Evolutionary conservation across 2,329 filamentous ascomycete genomes (phyloP), one percentile per base, ranked within the genome.

Genomic region (Nothophoma quercina): DNA sequence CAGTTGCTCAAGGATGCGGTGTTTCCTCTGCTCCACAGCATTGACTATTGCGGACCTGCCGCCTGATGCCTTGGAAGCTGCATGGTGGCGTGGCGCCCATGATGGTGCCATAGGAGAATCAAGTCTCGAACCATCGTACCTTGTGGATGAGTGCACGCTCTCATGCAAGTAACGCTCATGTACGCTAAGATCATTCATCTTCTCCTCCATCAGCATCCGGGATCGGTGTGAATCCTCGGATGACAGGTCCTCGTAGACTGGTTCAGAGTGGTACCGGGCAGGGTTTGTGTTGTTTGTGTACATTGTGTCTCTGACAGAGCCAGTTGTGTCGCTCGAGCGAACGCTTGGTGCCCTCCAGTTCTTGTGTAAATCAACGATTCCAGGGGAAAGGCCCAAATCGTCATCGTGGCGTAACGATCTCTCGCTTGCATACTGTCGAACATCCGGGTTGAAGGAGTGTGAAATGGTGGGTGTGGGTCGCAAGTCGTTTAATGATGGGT

Each of bases 11-110:
- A 73, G 60, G 10, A 83, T 84, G 9, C 85, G 85, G 55, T 89
- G 88, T 71, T 88, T 87, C 59, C 87, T 78, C 4, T 89, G 78
- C 42, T 81, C 81, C 0, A 85, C 84, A 3, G 81, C 85, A 18
- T 83, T 82, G 78, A 79, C 13, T 72, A 79, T 56, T 19, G 63
- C 72, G 21, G 63, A 62, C 51, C 73, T 75, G 7, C 74, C 70
- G 26, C 67, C 69, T 12, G 67, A 58, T 18, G 68, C 56, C 36
- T 69, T 67, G 5, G 69, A 69, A 10, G 60, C 57, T 7, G 58
- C 51, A 5, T 50, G 51, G 19, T 68, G 64, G 35, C 70, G 56
- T 8, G 64, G 59, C 9, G 51, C 44, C 63, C 62, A 68, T 13
- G 54, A 48, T 16, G 58, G 45, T 19, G 59, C 39, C 10, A 60